Base-by-base conservation (phyloP, 2,329 filamentous ascomycete species). In the Teratosphaeria viscida region DNA sequence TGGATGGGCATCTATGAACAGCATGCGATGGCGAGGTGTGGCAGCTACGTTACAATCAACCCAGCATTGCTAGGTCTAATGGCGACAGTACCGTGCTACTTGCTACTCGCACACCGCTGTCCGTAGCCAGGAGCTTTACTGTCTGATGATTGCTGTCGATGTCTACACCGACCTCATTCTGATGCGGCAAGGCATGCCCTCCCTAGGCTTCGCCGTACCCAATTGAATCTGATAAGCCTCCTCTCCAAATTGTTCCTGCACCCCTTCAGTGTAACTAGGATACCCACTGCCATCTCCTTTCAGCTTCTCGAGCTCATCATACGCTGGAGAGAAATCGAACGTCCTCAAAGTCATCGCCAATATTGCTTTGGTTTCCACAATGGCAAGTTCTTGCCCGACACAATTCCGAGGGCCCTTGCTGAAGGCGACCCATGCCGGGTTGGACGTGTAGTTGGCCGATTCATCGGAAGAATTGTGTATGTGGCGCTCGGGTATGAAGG, bases 381-480 rank as follows among this genome's bases (percentile, higher is more conserved):
- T 76, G 0, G 78, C 82, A 53, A 84, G 72, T 62, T 81, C 78
- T 67, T 83, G 80, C 1, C 81, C 82, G n/a, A 84, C 77, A 64
- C 82, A 86, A 57, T 79, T 80, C 12, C 82, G 70, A 2, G 77
- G 74, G 0, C 83, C 82, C 59, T 77, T 74, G 63, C 81, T 80
- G 67, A 85, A 85, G 0, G 79, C 75, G 8, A 81, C 76, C 75
- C 76, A 85, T 0, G 81, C 80, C 58, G 77, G 76, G 56, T 78
- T 76, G 54, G 68, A 62, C 23, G 72, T 67, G 65, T 75, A 67
- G 19, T 63, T 56, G 27, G 59, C 59, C 64, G 75, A 60, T 63
- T 69, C 65, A 57, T 76, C 66, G 1, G 54, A 59, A 59, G 39
- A 55, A 19, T 62, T 63, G 27, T 55, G 54, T 3, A 62, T 32